Conservation (phyloP, 192 early-diverging fungal genomes). For the Coemansia sp. region DNA sequence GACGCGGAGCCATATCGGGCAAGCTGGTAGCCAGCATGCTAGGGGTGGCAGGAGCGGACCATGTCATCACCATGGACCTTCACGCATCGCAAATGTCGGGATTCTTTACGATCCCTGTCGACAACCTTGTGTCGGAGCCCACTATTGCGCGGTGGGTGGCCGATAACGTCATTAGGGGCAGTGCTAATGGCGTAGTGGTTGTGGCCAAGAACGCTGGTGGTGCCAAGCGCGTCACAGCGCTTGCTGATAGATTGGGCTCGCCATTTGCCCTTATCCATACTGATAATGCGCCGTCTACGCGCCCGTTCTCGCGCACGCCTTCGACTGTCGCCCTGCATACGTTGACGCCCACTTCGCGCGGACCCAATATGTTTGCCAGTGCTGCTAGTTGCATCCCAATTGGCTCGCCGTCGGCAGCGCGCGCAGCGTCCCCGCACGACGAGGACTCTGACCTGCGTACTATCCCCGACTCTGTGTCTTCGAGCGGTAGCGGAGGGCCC, state of each 20-base stretch:
- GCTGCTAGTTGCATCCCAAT: slow-evolving; percentile 44
- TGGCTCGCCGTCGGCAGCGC: slow-evolving; percentile 24
- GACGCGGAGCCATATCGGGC: slow-evolving; percentile 92
- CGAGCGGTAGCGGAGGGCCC: neutral
- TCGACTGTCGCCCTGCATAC: slow-evolving; percentile 57
- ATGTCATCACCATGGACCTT: slow-evolving; percentile 98
- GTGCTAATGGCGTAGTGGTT: slow-evolving; percentile 65
- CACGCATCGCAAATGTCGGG: slow-evolving; percentile 95
- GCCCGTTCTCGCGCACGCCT: slow-evolving; percentile 56
- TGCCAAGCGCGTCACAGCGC: slow-evolving; percentile 91
- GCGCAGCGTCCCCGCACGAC: slow-evolving; percentile 37
- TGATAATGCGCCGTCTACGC: slow-evolving; percentile 65
- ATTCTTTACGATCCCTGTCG: slow-evolving; percentile 93
- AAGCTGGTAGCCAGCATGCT: slow-evolving; percentile 98
- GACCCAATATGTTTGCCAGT: slow-evolving; percentile 52
- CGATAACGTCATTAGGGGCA: slow-evolving; percentile 69
- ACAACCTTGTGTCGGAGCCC: slow-evolving; percentile 94
- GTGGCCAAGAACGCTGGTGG: slow-evolving; percentile 96
- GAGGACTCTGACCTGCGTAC: slow-evolving; percentile 37
- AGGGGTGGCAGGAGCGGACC: slow-evolving; percentile 91
- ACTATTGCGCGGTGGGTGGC: slow-evolving; percentile 86
- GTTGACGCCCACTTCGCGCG: slow-evolving; percentile 53
- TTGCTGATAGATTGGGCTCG: slow-evolving; percentile 91
- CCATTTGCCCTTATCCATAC: slow-evolving; percentile 97
- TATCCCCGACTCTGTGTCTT: slow-evolving; percentile 14